Percentiles rank a stretch among this genome's conserved stretches.
These are phyloP conservation scores for Fusarium duplospermum DNA, from an alignment of 2,329 filamentous ascomycete species.

Conservation along the genomic window DNA sequence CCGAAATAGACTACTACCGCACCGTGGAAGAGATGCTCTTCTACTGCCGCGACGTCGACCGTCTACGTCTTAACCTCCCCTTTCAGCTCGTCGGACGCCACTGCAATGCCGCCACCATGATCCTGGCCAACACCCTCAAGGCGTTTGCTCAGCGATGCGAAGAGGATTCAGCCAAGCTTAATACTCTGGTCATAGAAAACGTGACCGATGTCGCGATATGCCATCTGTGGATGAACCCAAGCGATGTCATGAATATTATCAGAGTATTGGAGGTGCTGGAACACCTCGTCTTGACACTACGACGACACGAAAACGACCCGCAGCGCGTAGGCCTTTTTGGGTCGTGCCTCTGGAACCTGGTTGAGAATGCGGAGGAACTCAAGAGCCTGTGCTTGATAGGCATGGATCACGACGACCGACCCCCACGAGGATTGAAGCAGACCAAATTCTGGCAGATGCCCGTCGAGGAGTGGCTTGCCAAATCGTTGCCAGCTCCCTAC, in stretches of 20 bases:
- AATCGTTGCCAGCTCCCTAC: slow-evolving; percentile 52
- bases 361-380: slow-evolving; percentile 57
- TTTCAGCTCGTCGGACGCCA: slow-evolving; percentile 61
- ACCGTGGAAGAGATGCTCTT: slow-evolving; percentile 57
- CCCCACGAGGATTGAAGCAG: slow-evolving; percentile 52
- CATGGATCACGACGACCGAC: slow-evolving; percentile 55
- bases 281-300: slow-evolving; percentile 60
- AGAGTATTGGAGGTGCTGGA: slow-evolving; percentile 54
- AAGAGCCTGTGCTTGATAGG: slow-evolving; percentile 61
- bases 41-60: slow-evolving; percentile 57
- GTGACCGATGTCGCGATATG: slow-evolving; percentile 61
- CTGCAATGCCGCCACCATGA: slow-evolving; percentile 60
- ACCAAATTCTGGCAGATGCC: slow-evolving; percentile 52
- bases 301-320: slow-evolving; percentile 55
- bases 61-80: slow-evolving; percentile 63
- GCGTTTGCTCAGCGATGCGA: slow-evolving; percentile 59
- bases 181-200: slow-evolving; percentile 62
- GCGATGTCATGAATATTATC: slow-evolving; percentile 62
- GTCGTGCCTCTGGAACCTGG: slow-evolving; percentile 61
- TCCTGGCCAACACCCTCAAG: slow-evolving; percentile 65
- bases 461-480: slow-evolving; percentile 54
- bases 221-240: slow-evolving; percentile 63
- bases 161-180: slow-evolving; percentile 56
- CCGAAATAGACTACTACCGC: slow-evolving; percentile 59
- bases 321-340: slow-evolving; percentile 54